phyloP scores from a whole-genome alignment of 2,329 filamentous ascomycete genomes.

The Fusarium protoensiforme region DNA sequence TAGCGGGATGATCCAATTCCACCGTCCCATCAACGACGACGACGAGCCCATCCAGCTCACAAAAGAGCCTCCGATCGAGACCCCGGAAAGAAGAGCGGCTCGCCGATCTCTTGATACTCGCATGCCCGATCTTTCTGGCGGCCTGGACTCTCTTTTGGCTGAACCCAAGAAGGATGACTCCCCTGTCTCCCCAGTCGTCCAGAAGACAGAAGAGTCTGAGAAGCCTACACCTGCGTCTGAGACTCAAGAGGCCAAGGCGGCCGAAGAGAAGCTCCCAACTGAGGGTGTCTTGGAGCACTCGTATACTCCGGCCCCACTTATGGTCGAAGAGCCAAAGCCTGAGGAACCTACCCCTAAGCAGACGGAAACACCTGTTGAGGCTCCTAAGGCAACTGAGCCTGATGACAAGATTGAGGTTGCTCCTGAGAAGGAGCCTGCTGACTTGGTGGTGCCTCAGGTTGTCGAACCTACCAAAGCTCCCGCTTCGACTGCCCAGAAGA shows the following conservation, averaged over 20 bases:
- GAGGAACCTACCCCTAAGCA: background rate
- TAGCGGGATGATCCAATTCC: constrained; percentile 37
- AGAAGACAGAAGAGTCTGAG: constrained; percentile 6
- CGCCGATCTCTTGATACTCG: constrained; percentile 31
- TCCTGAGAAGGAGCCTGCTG: background rate
- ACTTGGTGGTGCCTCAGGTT: background rate
- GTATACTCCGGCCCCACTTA: background rate
- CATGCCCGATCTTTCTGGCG: constrained; percentile 34
- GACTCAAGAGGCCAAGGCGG: background rate
- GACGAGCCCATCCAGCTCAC: constrained; percentile 38
- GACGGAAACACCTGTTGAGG: background rate
- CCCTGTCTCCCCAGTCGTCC: no score
- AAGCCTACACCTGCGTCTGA: background rate
- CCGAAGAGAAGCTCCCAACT: background rate
- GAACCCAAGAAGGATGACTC: background rate
- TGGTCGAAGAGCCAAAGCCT: background rate
- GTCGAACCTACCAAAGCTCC: background rate
- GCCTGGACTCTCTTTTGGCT: background rate
- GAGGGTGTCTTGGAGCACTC: constrained; percentile 4
- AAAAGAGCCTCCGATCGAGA: constrained; percentile 27
- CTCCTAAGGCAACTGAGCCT: background rate
- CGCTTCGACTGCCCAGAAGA: background rate
- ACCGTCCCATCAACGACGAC: constrained; percentile 34
- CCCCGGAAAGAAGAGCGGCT: constrained; percentile 11
- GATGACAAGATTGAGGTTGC: background rate